phyloP scores from a whole-genome alignment of 352 stramenopile species.

The Globisporangium paddicum region DNA sequence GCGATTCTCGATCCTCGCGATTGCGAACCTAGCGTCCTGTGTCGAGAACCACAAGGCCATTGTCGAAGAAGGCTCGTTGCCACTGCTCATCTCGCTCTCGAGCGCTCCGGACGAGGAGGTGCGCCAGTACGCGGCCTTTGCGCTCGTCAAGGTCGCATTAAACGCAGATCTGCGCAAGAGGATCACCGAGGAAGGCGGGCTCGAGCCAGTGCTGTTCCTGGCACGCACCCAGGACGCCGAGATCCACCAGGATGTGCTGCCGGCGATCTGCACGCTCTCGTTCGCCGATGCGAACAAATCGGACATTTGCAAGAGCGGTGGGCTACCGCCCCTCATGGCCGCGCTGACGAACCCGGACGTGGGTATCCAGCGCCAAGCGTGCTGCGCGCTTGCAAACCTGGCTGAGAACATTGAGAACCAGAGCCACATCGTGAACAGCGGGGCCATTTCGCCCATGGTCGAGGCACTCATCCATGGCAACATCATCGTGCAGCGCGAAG shows the following conservation, averaged over 20 bases:
- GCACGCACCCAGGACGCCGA: constrained; percentile 89
- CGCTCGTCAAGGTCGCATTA: constrained; percentile 93
- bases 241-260: constrained; percentile 90
- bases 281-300: constrained; percentile 93
- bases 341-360: constrained; percentile 66
- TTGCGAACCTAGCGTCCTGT: constrained; percentile 93
- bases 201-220: constrained; percentile 96
- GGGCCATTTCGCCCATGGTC: constrained; percentile 85
- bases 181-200: constrained; percentile 93
- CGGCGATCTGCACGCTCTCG: constrained; percentile 89
- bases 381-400: constrained; percentile 94
- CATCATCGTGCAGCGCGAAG: constrained; percentile 89
- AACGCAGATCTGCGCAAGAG: constrained; percentile 93
- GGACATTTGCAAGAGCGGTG: constrained; percentile 93
- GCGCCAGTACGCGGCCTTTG: constrained; percentile 94
- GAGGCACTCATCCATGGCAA: constrained; percentile 69
- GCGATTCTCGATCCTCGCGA: constrained; percentile 90
- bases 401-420: constrained; percentile 94
- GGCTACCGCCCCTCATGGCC: constrained; percentile 85
- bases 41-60: constrained; percentile 93
- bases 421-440: constrained; percentile 83
- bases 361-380: constrained; percentile 89
- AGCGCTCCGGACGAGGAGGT: constrained; percentile 93
- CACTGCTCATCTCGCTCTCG: constrained; percentile 93
- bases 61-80: constrained; percentile 91